Evolutionary conservation across 148 eudicot genomes (phyloP), one percentile per base, ranked within the genome.

Genomic region (Amaranthus hypochondriacus): DNA sequence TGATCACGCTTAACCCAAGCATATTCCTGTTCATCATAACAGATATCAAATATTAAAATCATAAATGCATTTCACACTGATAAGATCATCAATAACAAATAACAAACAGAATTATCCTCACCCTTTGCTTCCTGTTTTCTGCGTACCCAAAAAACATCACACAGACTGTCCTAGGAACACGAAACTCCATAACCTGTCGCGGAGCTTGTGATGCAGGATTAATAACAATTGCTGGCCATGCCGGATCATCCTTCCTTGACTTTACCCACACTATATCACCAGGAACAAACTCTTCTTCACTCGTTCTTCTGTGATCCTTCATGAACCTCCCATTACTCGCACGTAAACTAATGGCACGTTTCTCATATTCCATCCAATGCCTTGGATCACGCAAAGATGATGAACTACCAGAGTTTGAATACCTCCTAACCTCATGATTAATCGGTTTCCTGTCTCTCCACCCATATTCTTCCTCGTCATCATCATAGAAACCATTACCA

Each of bases 171-270:
- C 82, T 81, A 47, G 83, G 80, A 60, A 89, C 88, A 62, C 86
- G 89, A 56, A 80, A 90, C 52, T 83, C 83, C 80, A 90, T 66
- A 79, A 92, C 92, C 77, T 90, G 87, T 13, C 72, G 92, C 1
- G 99, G 96, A 82, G 81, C 96, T 75, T 96, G 97, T 9, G 85
- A 73, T 44, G 77, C 70, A 44, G 93, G 89, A 81, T 92, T 82
- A 80, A 96, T 89, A 68, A 96, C 92, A 74, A 96, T 92, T 12
- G 96, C 99, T 39, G 99, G 99, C 99, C 99, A 96, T 11, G 91
- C 96, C 13, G 97, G 97, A 79, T 86, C 87, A 75, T 81, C 80
- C 72, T 76, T 86, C 70, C 97, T 92, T 0, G 92, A 82, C 71
- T 84, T 82, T 1, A 92, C 97, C 99, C 99, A 96, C 73, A 96